phyloP scores from a whole-genome alignment of 495 filamentous ascomycete genomes.

The Pseudevernia furfuracea region DNA sequence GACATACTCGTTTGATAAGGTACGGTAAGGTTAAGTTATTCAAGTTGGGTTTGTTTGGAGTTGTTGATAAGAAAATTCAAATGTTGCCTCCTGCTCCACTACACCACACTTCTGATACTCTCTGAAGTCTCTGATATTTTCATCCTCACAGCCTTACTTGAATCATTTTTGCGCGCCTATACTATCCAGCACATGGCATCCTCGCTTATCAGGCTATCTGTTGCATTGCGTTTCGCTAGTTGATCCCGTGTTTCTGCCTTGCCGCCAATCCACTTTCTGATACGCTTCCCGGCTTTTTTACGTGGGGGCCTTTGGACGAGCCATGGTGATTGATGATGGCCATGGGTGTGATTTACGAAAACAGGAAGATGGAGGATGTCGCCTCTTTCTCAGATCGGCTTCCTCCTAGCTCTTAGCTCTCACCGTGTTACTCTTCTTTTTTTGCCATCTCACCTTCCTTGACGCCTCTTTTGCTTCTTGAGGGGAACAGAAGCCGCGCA shows the following conservation, averaged over 20 bases:
- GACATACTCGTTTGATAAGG: neutral
- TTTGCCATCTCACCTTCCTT: neutral
- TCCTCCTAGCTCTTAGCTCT: neutral
- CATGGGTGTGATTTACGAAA: too few species aligned
- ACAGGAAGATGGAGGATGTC: neutral
- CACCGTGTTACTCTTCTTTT: neutral
- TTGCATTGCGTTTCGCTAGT: neutral
- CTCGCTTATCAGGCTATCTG: neutral
- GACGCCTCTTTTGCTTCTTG: neutral
- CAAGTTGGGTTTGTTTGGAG: too few species aligned
- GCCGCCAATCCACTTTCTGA: neutral
- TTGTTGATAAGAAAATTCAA: neutral
- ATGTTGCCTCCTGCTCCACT: slow-evolving; percentile 1
- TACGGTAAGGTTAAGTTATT: too few species aligned
- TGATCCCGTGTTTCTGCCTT: neutral
- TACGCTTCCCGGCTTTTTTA: neutral
- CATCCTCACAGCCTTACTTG: too few species aligned
- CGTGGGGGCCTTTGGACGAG: neutral
- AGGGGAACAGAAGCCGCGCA: neutral
- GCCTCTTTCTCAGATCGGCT: neutral
- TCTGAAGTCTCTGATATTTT: too few species aligned
- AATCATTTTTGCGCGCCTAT: neutral
- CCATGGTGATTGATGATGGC: neutral
- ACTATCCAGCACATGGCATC: neutral
- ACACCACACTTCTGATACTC: neutral